These are phyloP conservation scores for Xylariaceae sp. DNA, from an alignment of 2,329 filamentous ascomycete genomes.

Conservation along the genomic window DNA sequence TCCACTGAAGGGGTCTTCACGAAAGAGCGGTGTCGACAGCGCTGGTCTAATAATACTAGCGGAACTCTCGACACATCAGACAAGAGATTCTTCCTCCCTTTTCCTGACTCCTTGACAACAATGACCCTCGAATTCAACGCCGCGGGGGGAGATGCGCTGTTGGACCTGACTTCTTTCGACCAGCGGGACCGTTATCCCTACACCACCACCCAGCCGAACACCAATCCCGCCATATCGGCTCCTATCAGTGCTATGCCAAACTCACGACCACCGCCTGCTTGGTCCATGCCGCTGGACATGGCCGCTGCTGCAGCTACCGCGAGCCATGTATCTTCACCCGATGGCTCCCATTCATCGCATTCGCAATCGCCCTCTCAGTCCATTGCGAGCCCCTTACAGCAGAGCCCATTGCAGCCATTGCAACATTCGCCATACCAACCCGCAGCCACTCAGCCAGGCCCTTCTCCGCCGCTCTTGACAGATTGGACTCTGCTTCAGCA, in stretches of 20 bases:
- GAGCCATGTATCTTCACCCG: slow-evolving; percentile 46
- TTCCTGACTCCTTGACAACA: slow-evolving; percentile 28
- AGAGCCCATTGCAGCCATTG: slow-evolving; percentile 28
- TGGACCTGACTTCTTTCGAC: slow-evolving; percentile 57
- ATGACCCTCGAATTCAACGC: slow-evolving; percentile 60
- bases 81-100: slow-evolving; percentile 29
- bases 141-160: slow-evolving; percentile 53
- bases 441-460: slow-evolving; percentile 40
- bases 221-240: slow-evolving; percentile 33
- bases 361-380: slow-evolving; percentile 44
- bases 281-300: slow-evolving; percentile 53
- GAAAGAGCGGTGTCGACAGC: slow-evolving; percentile 43
- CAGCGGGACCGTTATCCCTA: slow-evolving; percentile 53
- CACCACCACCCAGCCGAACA: slow-evolving; percentile 38
- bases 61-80: slow-evolving; percentile 34
- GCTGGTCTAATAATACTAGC: slow-evolving; percentile 44
- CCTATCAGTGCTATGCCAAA: slow-evolving; percentile 34
- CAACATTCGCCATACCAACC: slow-evolving; percentile 53
- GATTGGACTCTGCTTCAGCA: slow-evolving; percentile 60
- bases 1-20: slow-evolving; percentile 20
- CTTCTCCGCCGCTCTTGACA: slow-evolving; percentile 44
- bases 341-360: slow-evolving; percentile 42
- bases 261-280: slow-evolving; percentile 38
- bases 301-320: slow-evolving; percentile 37
- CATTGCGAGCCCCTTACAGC: slow-evolving; percentile 48